These are phyloP conservation scores for Colletotrichum tofieldiae DNA, from an alignment of 2,329 filamentous ascomycete genomes.

Conservation along the genomic window DNA sequence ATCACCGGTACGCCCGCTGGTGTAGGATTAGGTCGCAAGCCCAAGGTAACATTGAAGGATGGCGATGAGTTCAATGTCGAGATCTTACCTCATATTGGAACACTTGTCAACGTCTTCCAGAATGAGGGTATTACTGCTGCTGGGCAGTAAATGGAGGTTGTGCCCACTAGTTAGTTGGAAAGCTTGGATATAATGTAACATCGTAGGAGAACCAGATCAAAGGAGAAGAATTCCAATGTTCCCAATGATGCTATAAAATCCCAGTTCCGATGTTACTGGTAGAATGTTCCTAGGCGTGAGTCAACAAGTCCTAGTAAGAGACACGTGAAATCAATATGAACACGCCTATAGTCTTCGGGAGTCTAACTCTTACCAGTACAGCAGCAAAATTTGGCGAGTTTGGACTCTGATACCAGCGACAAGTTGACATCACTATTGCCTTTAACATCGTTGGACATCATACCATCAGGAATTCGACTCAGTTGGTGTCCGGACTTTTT, in stretches of 20 bases:
- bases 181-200: no score
- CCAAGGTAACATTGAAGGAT: conserved; percentile 55
- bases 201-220: neutral
- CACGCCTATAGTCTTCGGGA: neutral
- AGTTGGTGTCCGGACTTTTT: fast-evolving
- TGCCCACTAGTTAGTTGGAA: no score
- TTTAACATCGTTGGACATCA: no score
- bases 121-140: conserved; percentile 25
- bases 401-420: neutral
- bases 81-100: conserved; percentile 60
- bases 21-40: conserved; percentile 56
- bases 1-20: conserved; percentile 62
- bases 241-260: no score
- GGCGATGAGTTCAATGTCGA: conserved; percentile 62
- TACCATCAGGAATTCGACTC: neutral
- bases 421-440: no score
- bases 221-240: neutral
- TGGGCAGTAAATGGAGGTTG: neutral
- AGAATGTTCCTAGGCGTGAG: neutral
- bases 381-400: no score
- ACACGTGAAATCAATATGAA: neutral
- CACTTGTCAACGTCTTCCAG: conserved; percentile 53
- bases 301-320: neutral
- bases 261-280: neutral
- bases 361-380: neutral